Conservation (phyloP, 306 rosid species). For the Begonia loranthoides region DNA sequence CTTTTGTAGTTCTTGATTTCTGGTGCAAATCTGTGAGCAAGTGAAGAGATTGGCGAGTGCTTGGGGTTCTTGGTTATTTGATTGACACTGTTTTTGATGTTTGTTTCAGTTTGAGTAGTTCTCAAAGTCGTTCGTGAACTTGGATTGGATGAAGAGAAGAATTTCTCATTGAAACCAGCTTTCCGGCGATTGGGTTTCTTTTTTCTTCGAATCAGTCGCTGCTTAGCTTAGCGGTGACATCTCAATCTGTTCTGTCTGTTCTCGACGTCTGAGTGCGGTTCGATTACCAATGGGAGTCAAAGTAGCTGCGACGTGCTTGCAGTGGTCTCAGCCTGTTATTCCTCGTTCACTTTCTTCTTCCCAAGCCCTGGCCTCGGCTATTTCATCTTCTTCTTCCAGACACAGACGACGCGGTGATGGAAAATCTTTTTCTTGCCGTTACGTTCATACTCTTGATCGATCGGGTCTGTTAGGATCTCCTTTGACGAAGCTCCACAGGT, state of each 20-base stretch:
- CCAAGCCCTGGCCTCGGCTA: slow-evolving; percentile 41
- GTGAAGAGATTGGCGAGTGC: not conserved
- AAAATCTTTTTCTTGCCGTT: slow-evolving; percentile 17
- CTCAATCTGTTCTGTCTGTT: too few relatives aligned
- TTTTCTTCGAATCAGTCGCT: not conserved
- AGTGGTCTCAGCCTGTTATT: slow-evolving; percentile 44
- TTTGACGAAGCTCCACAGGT: slow-evolving; percentile 17
- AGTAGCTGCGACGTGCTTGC: slow-evolving; percentile 43
- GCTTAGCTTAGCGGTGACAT: not conserved
- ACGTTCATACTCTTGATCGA: slow-evolving; percentile 17
- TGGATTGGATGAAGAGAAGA: not conserved
- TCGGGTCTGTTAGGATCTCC: slow-evolving; percentile 24
- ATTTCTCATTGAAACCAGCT: not conserved
- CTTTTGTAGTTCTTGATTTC: not conserved
- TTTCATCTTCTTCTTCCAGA: slow-evolving; percentile 37
- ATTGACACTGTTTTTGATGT: not conserved
- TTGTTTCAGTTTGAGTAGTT: not conserved
- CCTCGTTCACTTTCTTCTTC: slow-evolving; percentile 49
- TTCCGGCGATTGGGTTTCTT: not conserved
- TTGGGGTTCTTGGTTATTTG: not conserved
- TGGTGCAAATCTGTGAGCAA: not conserved
- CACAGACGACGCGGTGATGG: slow-evolving; percentile 25
- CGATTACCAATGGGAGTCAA: slow-evolving; percentile 32
- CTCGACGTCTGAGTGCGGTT: too few relatives aligned
- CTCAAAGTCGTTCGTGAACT: not conserved